Percentiles rank a stretch among this genome's conserved stretches.
Evolutionary conservation across 2,329 filamentous ascomycete genomes (phyloP).

Genomic region (Colletotrichum chrysophilum): DNA sequence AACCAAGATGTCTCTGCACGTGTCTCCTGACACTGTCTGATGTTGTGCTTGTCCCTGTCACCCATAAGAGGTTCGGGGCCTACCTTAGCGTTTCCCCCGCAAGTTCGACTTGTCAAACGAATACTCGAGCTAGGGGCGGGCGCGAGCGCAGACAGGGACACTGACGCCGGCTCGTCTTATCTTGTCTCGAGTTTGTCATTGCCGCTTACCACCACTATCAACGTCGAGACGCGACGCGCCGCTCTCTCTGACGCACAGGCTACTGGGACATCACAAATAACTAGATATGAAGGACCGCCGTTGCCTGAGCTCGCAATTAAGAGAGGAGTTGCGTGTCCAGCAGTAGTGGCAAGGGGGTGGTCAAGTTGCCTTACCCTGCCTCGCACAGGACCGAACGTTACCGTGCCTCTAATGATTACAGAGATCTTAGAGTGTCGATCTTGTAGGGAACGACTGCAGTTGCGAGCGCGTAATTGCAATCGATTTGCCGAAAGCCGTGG

Average conservation of each 20-base stretch:
- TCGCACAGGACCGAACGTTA: neutral
- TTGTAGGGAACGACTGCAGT: neutral
- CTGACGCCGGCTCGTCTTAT: neutral
- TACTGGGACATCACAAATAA: neutral
- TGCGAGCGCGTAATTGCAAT: neutral
- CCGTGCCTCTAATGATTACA: neutral
- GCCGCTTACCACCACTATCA: neutral
- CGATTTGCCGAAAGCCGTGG: slow-evolving; percentile 8
- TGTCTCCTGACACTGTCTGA: slow-evolving; percentile 14
- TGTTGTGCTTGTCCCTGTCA: slow-evolving; percentile 21
- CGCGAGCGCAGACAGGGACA: neutral
- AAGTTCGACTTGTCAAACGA: slow-evolving; percentile 21
- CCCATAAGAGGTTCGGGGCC: neutral
- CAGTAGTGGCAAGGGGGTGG: neutral
- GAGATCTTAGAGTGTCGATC: neutral
- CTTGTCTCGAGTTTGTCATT: slow-evolving; percentile 1
- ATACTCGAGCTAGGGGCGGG: slow-evolving; percentile 2
- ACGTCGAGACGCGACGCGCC: neutral
- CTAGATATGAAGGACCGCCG: neutral
- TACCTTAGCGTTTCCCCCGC: slow-evolving; percentile 21
- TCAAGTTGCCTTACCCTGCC: neutral
- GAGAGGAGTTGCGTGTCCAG: neutral
- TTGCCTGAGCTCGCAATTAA: neutral
- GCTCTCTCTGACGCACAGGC: neutral
- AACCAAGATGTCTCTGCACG: neutral